Conservation (phyloP, 2,329 filamentous ascomycete genomes). For the Periconia sp. region DNA sequence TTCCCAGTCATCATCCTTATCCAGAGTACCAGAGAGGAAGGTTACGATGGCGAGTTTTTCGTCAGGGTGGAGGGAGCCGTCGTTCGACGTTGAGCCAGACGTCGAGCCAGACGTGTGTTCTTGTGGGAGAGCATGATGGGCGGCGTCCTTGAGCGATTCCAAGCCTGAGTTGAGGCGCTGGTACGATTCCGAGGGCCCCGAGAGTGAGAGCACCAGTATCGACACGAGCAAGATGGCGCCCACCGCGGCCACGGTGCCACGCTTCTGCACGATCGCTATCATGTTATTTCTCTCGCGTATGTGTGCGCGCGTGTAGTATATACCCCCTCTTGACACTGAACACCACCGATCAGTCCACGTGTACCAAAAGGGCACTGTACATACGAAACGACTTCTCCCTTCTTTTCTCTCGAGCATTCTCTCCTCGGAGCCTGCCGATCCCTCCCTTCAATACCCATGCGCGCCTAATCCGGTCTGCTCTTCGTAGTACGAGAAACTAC, state of each 20-base stretch:
- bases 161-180: background rate
- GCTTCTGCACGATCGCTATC: background rate
- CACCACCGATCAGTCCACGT: no score
- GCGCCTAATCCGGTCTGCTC: no score
- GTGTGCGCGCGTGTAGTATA: background rate
- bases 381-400: no score
- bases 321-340: background rate
- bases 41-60: slow-evolving; percentile 7
- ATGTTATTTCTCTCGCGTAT: background rate
- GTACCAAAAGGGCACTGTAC: no score
- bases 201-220: background rate
- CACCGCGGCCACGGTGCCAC: background rate
- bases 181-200: background rate
- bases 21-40: slow-evolving; percentile 4
- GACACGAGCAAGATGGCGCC: background rate
- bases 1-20: slow-evolving; percentile 3
- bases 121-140: background rate
- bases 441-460: no score
- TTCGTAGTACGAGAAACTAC: no score
- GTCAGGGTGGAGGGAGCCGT: background rate
- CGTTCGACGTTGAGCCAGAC: no score
- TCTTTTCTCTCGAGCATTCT: no score
- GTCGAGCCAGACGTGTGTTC: background rate
- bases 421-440: no score
- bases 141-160: background rate